Conservation (phyloP, 345 rosid species). For the Eucalyptus sideroxylon region DNA sequence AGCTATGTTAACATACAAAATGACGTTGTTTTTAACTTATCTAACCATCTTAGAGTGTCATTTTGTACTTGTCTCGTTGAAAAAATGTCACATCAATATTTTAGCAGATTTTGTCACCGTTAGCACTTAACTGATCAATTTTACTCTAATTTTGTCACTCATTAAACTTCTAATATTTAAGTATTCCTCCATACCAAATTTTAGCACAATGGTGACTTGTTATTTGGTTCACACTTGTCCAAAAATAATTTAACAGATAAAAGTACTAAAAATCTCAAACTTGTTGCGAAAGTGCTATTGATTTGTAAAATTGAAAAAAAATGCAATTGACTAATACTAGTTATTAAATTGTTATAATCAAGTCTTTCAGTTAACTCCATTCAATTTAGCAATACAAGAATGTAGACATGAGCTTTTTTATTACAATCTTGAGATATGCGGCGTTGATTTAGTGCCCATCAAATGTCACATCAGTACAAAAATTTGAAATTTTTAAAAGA, state of each 20-base stretch:
- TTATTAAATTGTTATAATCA: not conserved
- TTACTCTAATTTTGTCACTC: fast-evolving
- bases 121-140: fast-evolving
- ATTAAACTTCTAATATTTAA: fast-evolving
- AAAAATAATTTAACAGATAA: too few species aligned
- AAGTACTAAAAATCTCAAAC: fast-evolving
- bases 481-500: not conserved
- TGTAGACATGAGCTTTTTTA: not conserved
- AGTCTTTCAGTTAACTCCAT: fast-evolving
- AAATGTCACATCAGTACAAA: not conserved
- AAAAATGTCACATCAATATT: fast-evolving
- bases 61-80: fast-evolving
- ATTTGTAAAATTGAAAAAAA: too few species aligned
- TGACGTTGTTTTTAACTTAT: too few species aligned
- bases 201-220: too few species aligned
- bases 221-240: not conserved
- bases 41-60: fast-evolving
- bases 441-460: not conserved
- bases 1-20: too few species aligned
- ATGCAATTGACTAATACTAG: not conserved
- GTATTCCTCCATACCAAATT: fast-evolving
- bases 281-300: not conserved
- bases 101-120: fast-evolving
- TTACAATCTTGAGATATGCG: fast-evolving
- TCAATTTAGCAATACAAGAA: not conserved